Conservation (phyloP, 495 filamentous ascomycete genomes). For the Penicillium simplicissimum region DNA sequence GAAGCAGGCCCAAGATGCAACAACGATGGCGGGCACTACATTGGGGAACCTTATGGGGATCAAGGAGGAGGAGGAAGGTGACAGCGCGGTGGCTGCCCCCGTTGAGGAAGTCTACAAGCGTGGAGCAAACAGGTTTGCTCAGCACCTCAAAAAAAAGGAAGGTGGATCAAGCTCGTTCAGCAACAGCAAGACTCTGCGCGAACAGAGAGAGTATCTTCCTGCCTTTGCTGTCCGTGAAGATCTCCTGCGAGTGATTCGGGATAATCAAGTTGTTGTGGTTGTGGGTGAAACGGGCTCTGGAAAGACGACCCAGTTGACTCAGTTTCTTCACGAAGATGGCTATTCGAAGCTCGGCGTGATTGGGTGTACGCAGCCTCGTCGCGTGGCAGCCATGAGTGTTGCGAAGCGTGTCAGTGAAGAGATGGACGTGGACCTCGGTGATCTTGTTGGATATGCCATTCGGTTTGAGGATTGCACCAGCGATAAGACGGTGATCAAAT, state of each 20-base stretch:
- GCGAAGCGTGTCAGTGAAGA: conserved; percentile 98
- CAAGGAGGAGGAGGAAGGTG: conserved; percentile 84
- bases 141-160: conserved; percentile 85
- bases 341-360: conserved; percentile 87
- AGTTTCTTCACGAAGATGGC: conserved; percentile 92
- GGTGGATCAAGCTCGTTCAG: conserved; percentile 87
- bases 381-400: conserved; percentile 98
- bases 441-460: conserved; percentile 92
- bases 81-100: conserved; percentile 76
- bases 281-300: conserved; percentile 96
- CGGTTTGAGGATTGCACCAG: conserved; percentile 98
- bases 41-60: conserved; percentile 93
- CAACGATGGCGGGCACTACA: conserved; percentile 87
- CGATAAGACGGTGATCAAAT: conserved; percentile 93
- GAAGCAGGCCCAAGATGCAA: conserved; percentile 93
- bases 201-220: conserved; percentile 92
- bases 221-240: conserved; percentile 98
- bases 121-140: conserved; percentile 77
- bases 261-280: conserved; percentile 96
- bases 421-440: conserved; percentile 95
- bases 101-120: conserved; percentile 68
- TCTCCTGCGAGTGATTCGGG: conserved; percentile 87
- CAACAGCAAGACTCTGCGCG: conserved; percentile 83
- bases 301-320: conserved; percentile 94
- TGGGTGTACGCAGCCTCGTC: conserved; percentile 90